A percentile compares a stretch with the other conserved stretches of the same genome.
phyloP scores from a whole-genome alignment of 345 rosid genomes.

The Draba incana region DNA sequence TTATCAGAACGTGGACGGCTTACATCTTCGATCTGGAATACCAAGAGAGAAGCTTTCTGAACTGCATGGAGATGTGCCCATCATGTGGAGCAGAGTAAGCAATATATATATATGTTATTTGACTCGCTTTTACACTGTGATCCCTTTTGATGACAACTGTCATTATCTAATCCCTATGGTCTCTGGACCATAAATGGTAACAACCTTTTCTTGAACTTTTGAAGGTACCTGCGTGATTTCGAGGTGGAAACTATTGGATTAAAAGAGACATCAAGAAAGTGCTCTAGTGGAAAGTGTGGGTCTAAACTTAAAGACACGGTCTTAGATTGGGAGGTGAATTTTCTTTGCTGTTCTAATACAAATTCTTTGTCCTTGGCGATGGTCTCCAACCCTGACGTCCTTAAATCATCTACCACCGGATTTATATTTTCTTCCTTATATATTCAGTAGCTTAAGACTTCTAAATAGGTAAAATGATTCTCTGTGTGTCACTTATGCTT shows the following conservation, averaged over 20 bases:
- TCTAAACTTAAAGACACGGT: constrained; percentile 91
- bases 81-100: constrained; percentile 87
- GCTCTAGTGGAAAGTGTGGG: constrained; percentile 69
- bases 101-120: constrained; percentile 14
- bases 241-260: constrained; percentile 96
- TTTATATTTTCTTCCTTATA: not conserved
- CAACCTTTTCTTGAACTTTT: constrained; percentile 24
- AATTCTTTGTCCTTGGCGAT: not conserved
- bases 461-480: not conserved
- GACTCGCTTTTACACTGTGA: not conserved
- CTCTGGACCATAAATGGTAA: constrained; percentile 1
- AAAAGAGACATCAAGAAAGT: constrained; percentile 86
- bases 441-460: not conserved
- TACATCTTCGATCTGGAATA: constrained; percentile 98
- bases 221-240: constrained; percentile 90
- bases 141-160: constrained; percentile 9
- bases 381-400: not conserved
- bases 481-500: constrained; percentile 11
- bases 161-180: not conserved
- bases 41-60: constrained; percentile 97
- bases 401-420: constrained; percentile 1
- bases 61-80: constrained; percentile 86
- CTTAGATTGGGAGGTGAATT: constrained; percentile 95
- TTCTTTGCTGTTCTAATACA: not conserved
- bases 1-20: constrained; percentile 87